phyloP scores from a whole-genome alignment of 257 asterid species.

The Perilla frutescens region DNA sequence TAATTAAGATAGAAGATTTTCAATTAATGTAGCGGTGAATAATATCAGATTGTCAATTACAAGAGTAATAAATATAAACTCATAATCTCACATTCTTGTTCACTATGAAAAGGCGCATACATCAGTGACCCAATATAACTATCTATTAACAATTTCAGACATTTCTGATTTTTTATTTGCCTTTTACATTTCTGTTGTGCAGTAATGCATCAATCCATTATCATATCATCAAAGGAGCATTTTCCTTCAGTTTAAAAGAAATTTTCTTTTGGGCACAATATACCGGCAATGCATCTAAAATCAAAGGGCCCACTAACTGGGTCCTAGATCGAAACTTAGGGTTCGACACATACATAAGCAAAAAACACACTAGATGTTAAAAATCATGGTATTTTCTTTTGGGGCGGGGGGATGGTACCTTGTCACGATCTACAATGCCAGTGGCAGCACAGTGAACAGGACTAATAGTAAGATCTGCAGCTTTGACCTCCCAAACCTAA shows the following conservation, averaged over 20 bases:
- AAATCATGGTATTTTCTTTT: not conserved
- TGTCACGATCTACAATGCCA: constrained; percentile 78
- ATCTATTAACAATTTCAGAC: not conserved
- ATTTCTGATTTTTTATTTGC: constrained; percentile 22
- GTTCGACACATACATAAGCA: not conserved
- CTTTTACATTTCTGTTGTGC: not conserved
- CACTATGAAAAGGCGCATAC: constrained; percentile 20
- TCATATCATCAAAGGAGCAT: no score
- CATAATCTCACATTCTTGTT: not conserved
- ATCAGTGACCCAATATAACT: constrained; percentile 4
- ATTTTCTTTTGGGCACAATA: not conserved
- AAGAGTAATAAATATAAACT: not conserved
- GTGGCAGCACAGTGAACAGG: constrained; percentile 95
- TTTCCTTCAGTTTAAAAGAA: no score
- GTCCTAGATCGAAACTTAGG: constrained; percentile 13
- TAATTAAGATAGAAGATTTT: not conserved
- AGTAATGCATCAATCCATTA: no score
- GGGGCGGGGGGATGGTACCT: constrained; percentile 49
- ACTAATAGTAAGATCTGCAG: constrained; percentile 97
- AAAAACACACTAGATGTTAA: not conserved
- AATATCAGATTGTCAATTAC: not conserved
- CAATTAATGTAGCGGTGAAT: not conserved
- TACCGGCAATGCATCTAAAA: not conserved
- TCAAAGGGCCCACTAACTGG: not conserved
- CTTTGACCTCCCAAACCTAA: constrained; percentile 99